Percentiles rank a stretch among this genome's conserved stretches.
These are phyloP conservation scores for Venturia pyrina DNA, from an alignment of 2,329 filamentous ascomycete species.

Conservation along the genomic window DNA sequence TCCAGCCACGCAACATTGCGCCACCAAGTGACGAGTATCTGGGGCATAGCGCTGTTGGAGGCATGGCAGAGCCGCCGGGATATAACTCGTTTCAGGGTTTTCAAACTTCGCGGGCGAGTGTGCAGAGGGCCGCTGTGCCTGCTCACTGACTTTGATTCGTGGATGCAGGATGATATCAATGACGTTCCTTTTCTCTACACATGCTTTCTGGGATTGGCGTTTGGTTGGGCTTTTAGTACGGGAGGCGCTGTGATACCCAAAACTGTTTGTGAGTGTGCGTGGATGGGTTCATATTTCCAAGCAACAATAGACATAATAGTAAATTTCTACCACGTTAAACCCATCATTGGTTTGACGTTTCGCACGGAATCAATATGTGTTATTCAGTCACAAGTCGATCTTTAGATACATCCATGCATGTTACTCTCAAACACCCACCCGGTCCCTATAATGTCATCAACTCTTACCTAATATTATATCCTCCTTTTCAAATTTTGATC, in stretches of 20 bases:
- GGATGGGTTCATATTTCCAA: background rate
- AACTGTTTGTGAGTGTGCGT: background rate
- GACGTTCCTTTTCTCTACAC: background rate
- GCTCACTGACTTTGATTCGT: background rate
- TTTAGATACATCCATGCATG: background rate
- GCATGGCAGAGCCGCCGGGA: background rate
- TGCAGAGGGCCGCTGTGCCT: background rate
- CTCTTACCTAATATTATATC: background rate
- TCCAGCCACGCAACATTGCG: conserved; percentile 7
- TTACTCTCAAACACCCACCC: too few relatives aligned
- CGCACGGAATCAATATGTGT: background rate
- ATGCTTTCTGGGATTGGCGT: background rate
- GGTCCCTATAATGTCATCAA: too few relatives aligned
- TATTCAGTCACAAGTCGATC: background rate
- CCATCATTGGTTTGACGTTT: background rate
- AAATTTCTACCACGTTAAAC: background rate
- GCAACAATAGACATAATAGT: background rate
- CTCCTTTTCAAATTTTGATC: too few relatives aligned
- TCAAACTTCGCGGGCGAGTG: background rate
- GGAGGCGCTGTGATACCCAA: conserved; percentile 1
- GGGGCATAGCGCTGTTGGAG: background rate
- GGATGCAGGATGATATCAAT: background rate
- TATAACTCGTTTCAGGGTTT: conserved; percentile 1
- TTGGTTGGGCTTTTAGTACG: background rate
- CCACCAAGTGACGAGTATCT: conserved; percentile 5